phyloP scores from a whole-genome alignment of 768 basidiomycete species.

The Leucocoprinus birnbaumii region DNA sequence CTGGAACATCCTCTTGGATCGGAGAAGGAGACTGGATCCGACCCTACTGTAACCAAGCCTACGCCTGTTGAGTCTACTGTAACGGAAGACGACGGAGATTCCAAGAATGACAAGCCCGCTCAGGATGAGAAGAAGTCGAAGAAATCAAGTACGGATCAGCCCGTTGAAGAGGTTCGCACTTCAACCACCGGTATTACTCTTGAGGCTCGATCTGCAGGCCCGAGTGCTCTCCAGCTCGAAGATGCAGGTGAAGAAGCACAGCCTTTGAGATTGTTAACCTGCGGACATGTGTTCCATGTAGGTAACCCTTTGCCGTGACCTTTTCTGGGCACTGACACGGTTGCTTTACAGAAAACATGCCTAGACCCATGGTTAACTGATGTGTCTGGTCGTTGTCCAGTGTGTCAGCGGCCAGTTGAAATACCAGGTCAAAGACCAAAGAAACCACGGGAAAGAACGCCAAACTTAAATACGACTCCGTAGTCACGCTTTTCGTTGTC shows the following conservation, averaged over 20 bases:
- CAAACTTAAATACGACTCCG: neutral
- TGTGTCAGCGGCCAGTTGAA: conserved; percentile 77
- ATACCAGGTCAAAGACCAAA: conserved; percentile 34
- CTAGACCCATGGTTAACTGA: conserved; percentile 87
- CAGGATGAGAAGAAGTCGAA: neutral
- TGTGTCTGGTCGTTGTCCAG: conserved; percentile 85
- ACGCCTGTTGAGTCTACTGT: too few species aligned
- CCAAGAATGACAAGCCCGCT: neutral
- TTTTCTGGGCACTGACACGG: neutral
- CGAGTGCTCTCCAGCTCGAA: conserved; percentile 43
- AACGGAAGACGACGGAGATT: neutral
- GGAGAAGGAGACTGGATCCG: neutral
- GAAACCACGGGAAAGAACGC: conserved; percentile 16
- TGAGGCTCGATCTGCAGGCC: neutral
- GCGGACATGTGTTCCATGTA: conserved; percentile 91
- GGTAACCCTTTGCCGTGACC: conserved; percentile 26
- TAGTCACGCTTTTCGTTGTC: neutral
- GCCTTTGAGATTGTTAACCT: conserved; percentile 70
- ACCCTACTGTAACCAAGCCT: neutral
- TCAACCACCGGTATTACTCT: conserved; percentile 3
- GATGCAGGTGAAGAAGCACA: conserved; percentile 78
- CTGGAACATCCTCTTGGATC: neutral
- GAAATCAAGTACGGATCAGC: neutral
- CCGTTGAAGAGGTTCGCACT: neutral
- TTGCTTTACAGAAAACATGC: conserved; percentile 66